Percentiles rank a stretch among this genome's conserved stretches.
These are phyloP conservation scores for Vanderwaltozyma polyspora DNA, from an alignment of 805 yeast species.

Conservation along the genomic window DNA sequence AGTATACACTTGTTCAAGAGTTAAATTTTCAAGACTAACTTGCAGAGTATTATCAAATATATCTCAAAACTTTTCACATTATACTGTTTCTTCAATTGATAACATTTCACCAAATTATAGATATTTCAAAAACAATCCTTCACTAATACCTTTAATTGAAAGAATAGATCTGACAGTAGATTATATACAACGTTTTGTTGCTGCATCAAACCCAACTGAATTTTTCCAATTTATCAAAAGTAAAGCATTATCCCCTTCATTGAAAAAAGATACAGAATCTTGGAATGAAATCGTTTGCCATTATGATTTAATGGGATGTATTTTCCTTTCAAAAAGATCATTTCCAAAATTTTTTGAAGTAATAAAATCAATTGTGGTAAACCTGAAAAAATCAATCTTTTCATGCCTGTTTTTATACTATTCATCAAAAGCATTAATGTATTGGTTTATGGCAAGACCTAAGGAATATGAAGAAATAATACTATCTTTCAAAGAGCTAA, in stretches of 20 bases:
- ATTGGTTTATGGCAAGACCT: slow-evolving; percentile 43
- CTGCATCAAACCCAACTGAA: slow-evolving; percentile 38
- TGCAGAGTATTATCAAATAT: slow-evolving; percentile 26
- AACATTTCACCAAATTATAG: slow-evolving; percentile 1
- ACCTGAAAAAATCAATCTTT: slow-evolving; percentile 35
- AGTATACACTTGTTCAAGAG: slow-evolving; percentile 20
- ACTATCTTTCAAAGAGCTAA: slow-evolving; percentile 1
- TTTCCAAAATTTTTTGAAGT: slow-evolving; percentile 31
- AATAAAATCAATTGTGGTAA: slow-evolving; percentile 27
- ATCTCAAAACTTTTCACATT: slow-evolving; percentile 8
- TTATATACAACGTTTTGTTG: slow-evolving; percentile 32
- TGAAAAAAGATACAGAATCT: neutral
- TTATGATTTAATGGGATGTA: slow-evolving; percentile 36
- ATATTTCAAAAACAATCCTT: neutral
- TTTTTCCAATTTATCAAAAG: slow-evolving; percentile 17
- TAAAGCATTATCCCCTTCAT: neutral
- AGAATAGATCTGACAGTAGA: slow-evolving; percentile 31
- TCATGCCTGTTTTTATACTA: slow-evolving; percentile 35
- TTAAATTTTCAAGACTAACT: slow-evolving; percentile 26
- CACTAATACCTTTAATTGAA: slow-evolving; percentile 1
- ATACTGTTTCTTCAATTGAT: neutral
- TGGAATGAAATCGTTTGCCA: slow-evolving; percentile 12
- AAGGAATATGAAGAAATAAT: slow-evolving; percentile 29
- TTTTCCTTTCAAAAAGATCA: slow-evolving; percentile 31
- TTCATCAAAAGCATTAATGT: slow-evolving; percentile 34